Evolutionary conservation across 805 yeast species (phyloP), one percentile per base, ranked within the genome.

Genomic region (Isabelozyma heimii): DNA sequence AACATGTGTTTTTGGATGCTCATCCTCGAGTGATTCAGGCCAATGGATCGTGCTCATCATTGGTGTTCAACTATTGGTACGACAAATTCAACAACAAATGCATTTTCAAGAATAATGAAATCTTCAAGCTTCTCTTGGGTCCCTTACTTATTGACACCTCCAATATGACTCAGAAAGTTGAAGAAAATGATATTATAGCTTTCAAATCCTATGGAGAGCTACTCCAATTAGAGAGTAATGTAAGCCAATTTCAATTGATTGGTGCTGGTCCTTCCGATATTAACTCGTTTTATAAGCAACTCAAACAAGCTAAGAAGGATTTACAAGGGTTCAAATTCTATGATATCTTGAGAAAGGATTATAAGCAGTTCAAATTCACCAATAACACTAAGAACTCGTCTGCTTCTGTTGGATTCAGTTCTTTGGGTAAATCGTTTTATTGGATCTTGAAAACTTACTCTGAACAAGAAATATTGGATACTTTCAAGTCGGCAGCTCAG

Each of bases 261-360:
- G 17, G 33, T 27, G 20, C 42, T n/a, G 14, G 33, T 40, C 26
- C 28, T 42, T 9, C 20, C 47, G 12, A 30, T 40, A 40, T 55
- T 26, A 49, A 54, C 0, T 44, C 42, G 7, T 58, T 56, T 46
- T 67, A 61, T 52, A 54, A 58, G 37, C 49, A 47, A 35, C 56
- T 73, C 48, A 73, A 73, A 53, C 52, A 57, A 2, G 82, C 83
- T 15, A 91, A 90, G 62, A 76, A 77, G 48, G 81, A 89, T 58
- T 70, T 91, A 37, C 62, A 65, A 2, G 91, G 89, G 0, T 72
- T 94, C 37, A 58, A 80, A 1, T 64, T 83, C 5, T 56, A 56
- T 5, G 95, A 90, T 45, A 65, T 94, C 6, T 69, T 94, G 38
- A 72, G 84, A 42, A 91, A 91, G 64, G 99, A 92, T 62, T 92